Conservation (phyloP, 371 early-diverging fungal species). For the Saksenaea oblongispora region DNA sequence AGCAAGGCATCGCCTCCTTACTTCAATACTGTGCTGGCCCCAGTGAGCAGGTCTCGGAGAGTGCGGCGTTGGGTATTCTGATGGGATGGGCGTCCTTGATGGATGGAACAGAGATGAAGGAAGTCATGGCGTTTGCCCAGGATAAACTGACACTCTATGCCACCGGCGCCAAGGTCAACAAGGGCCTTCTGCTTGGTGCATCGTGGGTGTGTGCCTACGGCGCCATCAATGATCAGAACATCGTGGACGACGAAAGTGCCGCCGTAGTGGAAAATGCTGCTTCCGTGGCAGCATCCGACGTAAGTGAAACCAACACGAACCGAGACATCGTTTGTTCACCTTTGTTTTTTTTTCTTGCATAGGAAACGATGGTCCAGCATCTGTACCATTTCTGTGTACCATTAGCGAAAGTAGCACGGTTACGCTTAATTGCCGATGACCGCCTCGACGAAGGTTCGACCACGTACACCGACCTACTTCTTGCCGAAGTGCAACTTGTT, state of each 20-base stretch:
- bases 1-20: conserved; percentile 12
- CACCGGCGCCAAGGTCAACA: conserved; percentile 14
- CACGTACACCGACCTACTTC: not conserved
- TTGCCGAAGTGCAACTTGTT: conserved; percentile 17
- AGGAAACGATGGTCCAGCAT: conserved; percentile 20
- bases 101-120: conserved; percentile 22
- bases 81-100: conserved; percentile 44
- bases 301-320: conserved; percentile 7
- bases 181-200: conserved; percentile 33
- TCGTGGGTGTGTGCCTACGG: conserved; percentile 35
- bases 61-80: conserved; percentile 39
- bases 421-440: conserved; percentile 14
- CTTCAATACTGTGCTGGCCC: conserved; percentile 18
- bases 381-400: conserved; percentile 38
- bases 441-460: conserved; percentile 7
- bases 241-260: conserved; percentile 17
- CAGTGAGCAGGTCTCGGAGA: conserved; percentile 20
- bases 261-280: conserved; percentile 22
- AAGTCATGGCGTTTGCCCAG: conserved; percentile 25
- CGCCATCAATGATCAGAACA: conserved; percentile 11
- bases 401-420: conserved; percentile 23
- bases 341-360: conserved; percentile 3
- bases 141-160: conserved; percentile 20
- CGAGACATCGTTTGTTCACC: not conserved
- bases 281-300: conserved; percentile 22